Base-by-base conservation (phyloP, 139 green algal genomes). In the Axilococcus clingmanii region DNA sequence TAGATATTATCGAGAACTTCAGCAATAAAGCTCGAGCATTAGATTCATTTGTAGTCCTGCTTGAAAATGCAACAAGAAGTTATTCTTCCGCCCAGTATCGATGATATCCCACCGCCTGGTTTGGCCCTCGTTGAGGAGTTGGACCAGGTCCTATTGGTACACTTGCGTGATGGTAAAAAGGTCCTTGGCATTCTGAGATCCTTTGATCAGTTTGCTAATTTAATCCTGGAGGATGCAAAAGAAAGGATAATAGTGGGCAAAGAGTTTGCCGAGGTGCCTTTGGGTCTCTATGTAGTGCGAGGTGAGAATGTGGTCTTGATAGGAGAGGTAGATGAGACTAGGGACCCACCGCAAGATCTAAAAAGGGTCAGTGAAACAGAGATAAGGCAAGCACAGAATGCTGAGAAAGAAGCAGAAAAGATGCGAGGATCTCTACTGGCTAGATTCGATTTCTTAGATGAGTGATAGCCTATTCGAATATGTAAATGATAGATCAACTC, bases 301-400 rank as follows among this genome's bases (percentile, higher is more conserved):
- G 83, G 83, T 3, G 83, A 92, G 59, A 92, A 92, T 46, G 75
- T 92, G 20, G 83, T 92, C 8, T 56, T 91, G 22, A 57, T 92
- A 51, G 82, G 80, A 14, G 66, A 81, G 35, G 59, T 91, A 25
- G 82, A 86, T 29, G 54, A 62, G 22, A 34, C 40, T 3, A 47
- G 58, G 22, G 80, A 89, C 23, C 71, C 79, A 4, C 65, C 57
- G 17, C 14, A 44, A 20, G 53, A 57, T 28, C 53, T 83, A 27
- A 52, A 72, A 43, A 29, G 45, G 30, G 67, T 74, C 31, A 37
- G 25, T 3, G 60, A 76, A 30, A 53, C 53, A 6, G 78, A 81
- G 38, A 90, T 90, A 33, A 71, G 63, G 55, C 63, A 62, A 33
- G 72, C 78, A 28, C 75, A 88, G 52, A 65, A 74, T 15, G 82